Evolutionary conservation across 202 grass and related monocot species (phyloP), one percentile per base, ranked within the genome.

Genomic region (Hordeum pubiflorum): DNA sequence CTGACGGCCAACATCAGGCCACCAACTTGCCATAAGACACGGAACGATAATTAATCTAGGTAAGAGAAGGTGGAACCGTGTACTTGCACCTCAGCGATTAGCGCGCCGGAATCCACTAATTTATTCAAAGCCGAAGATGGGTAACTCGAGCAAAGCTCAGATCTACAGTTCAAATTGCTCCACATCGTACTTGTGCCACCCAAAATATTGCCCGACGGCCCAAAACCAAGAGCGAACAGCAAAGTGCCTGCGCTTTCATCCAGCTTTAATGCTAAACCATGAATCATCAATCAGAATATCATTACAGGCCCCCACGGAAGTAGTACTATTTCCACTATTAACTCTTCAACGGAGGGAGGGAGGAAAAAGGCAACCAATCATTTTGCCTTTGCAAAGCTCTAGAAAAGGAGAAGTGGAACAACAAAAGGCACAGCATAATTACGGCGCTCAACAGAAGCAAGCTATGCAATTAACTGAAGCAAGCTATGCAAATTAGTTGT

Each of bases 241-340:
- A 70, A 85, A 82, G 83, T 68, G 58, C 67, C 37, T 63, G 72
- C 67, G 79, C 83, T 82, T 86, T 89, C 58, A 69, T 86, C 86
- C 58, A 69, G 66, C 73, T 82, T 85, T 60, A 82, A 86, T 78
- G 83, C 66, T 56, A 43, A 81, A 40, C 27, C 78, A 77, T 74
- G 79, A 86, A 82, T 75, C 50, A 78, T 79, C 59, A 78, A 41
- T 23, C 67, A 11, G 22, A 37, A 23, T 67, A 79, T 79, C 78
- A 82, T 72, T 79, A n/a, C 32, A 82, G 50, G 48, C 39, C 67
- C 79, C 83, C 79, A 68, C 73, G n/a, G 9, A 39, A 37, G 78
- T 79, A 37, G 78, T 79, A 82, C 79, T 60, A 34, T 14, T 54
- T 52, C 67, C 79, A 55, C 32, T 75, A 23, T 58, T 68, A 68